Evolutionary conservation across 306 rosid genomes (phyloP).

Genomic region (Medicago arabica): DNA sequence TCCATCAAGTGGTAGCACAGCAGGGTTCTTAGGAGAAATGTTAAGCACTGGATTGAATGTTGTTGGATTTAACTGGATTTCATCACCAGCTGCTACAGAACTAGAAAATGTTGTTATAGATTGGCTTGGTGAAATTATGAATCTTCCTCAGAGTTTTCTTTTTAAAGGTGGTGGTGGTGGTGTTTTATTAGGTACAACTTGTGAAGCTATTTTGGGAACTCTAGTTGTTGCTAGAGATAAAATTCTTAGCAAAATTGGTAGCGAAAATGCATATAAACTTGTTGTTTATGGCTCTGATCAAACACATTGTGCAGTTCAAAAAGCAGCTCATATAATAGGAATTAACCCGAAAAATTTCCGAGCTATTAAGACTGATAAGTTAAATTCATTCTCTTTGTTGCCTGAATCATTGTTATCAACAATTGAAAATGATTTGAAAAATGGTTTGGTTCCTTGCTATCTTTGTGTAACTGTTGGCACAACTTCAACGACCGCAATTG

Average conservation of each 20-base stretch:
- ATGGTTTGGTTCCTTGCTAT: constrained; percentile 63
- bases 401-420: constrained; percentile 37
- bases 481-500: constrained; percentile 64
- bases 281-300: constrained; percentile 72
- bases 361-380: constrained; percentile 42
- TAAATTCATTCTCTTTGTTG: constrained; percentile 42
- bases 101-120: constrained; percentile 66
- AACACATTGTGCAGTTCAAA: constrained; percentile 61
- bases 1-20: constrained; percentile 64
- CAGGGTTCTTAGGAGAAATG: constrained; percentile 68
- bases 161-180: constrained; percentile 69
- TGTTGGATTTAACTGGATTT: constrained; percentile 66
- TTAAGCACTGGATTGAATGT: constrained; percentile 61
- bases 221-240: constrained; percentile 60
- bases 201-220: constrained; percentile 63
- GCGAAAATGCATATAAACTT: constrained; percentile 38
- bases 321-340: constrained; percentile 62
- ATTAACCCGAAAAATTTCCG: constrained; percentile 48
- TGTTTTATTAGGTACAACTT: constrained; percentile 59
- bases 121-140: constrained; percentile 61
- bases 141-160: constrained; percentile 52
- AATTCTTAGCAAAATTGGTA: constrained; percentile 26
- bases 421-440: constrained; percentile 44
- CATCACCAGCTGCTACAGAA: constrained; percentile 74
- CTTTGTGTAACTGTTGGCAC: constrained; percentile 68